A percentile compares a stretch with the other conserved stretches of the same genome.
Evolutionary conservation across 345 rosid genomes (phyloP).

Genomic region (Reutealis trisperma): DNA sequence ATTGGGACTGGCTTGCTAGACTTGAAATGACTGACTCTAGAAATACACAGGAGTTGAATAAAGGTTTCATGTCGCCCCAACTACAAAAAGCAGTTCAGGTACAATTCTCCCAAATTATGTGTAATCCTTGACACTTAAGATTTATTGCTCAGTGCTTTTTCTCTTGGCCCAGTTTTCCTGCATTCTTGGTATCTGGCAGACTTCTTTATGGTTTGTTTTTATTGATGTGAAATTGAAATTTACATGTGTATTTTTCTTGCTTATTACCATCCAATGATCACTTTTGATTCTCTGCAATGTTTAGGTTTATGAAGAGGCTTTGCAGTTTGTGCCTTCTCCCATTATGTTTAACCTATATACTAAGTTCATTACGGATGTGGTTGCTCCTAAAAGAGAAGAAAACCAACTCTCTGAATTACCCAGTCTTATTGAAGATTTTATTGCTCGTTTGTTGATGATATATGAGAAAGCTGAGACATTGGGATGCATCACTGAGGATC

Average conservation of each 20-base stretch:
- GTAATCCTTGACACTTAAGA: background rate
- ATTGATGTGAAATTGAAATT: background rate
- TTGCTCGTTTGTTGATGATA: constrained; percentile 49
- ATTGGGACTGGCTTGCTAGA: constrained; percentile 95
- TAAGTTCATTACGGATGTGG: constrained; percentile 57
- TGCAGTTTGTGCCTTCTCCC: constrained; percentile 54
- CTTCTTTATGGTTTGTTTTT: background rate
- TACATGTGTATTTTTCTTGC: background rate
- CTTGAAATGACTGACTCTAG: constrained; percentile 45
- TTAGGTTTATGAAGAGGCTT: constrained; percentile 80
- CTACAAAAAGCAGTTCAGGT: constrained; percentile 74
- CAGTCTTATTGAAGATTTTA: constrained; percentile 27
- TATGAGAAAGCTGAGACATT: constrained; percentile 67
- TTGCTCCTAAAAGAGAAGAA: constrained; percentile 40
- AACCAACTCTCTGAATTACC: constrained; percentile 24
- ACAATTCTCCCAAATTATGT: background rate
- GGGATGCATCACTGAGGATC: constrained; percentile 62
- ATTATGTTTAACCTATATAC: constrained; percentile 57
- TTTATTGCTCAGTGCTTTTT: background rate
- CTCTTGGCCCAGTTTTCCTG: too few relatives aligned
- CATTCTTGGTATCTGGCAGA: background rate
- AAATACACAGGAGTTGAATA: constrained; percentile 24
- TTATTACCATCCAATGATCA: background rate
- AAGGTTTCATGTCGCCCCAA: constrained; percentile 30
- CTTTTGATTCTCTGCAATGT: constrained; percentile 17